Evolutionary conservation across 371 early-diverging fungal species (phyloP).

Genomic region (Actinomortierella ambigua): DNA sequence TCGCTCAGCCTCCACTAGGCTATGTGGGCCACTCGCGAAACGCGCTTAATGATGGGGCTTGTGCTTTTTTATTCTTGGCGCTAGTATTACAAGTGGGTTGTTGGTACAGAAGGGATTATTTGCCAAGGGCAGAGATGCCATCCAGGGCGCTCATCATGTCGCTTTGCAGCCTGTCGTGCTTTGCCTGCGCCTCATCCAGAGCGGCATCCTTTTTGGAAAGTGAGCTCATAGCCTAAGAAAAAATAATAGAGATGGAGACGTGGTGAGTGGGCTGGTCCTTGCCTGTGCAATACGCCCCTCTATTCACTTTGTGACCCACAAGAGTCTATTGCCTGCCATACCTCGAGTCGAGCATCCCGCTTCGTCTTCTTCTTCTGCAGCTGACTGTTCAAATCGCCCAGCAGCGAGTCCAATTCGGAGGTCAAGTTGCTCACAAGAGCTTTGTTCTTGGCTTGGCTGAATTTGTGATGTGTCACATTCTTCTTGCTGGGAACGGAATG

Average conservation of each 20-base stretch:
- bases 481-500: constrained; percentile 14
- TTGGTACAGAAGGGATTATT: constrained; percentile 6
- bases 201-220: constrained; percentile 21
- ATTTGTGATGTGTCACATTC: constrained; percentile 11
- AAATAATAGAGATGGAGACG: neutral
- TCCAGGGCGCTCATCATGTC: constrained; percentile 45
- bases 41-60: too few relatives aligned
- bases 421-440: constrained; percentile 30
- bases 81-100: neutral
- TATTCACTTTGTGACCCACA: too few relatives aligned
- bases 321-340: constrained; percentile 8
- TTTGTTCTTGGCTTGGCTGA: constrained; percentile 29
- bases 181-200: constrained; percentile 34
- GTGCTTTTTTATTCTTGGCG: neutral
- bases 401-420: constrained; percentile 40
- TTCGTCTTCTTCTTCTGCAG: constrained; percentile 41
- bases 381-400: constrained; percentile 39
- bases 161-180: constrained; percentile 33
- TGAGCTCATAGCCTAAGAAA: constrained; percentile 1
- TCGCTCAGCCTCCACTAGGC: too few relatives aligned
- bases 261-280: neutral
- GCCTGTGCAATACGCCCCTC: neutral
- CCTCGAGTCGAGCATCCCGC: constrained; percentile 17
- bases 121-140: constrained; percentile 39
- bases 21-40: too few relatives aligned